These are phyloP conservation scores for Penicillium coprophilum DNA, from an alignment of 495 filamentous ascomycete genomes.

Conservation along the genomic window DNA sequence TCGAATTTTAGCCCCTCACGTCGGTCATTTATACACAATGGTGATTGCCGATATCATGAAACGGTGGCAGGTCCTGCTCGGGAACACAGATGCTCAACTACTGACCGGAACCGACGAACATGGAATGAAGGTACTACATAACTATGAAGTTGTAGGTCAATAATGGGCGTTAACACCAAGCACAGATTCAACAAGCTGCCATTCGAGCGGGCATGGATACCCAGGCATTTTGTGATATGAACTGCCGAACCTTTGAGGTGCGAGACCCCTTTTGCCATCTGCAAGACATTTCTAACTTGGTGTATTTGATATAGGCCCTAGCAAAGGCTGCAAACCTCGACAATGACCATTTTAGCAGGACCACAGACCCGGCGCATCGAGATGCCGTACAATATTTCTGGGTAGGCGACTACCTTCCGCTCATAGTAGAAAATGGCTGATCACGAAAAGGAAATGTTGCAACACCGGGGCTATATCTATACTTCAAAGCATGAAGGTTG, in stretches of 20 bases:
- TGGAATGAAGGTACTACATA: constrained; percentile 71
- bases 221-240: constrained; percentile 61
- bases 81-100: constrained; percentile 64
- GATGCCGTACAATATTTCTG: constrained; percentile 91
- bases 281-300: neutral
- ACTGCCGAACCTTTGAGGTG: constrained; percentile 51
- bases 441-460: constrained; percentile 55
- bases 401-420: constrained; percentile 44
- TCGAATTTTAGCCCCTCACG: constrained; percentile 70
- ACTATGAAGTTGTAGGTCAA: no score
- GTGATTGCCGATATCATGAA: constrained; percentile 88
- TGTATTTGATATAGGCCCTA: constrained; percentile 47
- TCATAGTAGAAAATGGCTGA: constrained; percentile 14
- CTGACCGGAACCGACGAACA: constrained; percentile 97
- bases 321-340: constrained; percentile 65
- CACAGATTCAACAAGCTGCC: constrained; percentile 80
- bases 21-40: constrained; percentile 94
- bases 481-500: constrained; percentile 84
- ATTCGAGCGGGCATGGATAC: constrained; percentile 59
- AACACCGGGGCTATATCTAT: constrained; percentile 79
- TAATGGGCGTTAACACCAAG: constrained; percentile 19
- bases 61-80: constrained; percentile 81
- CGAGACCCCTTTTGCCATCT: constrained; percentile 1
- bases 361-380: constrained; percentile 77
- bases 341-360: constrained; percentile 86